Conservation (phyloP, 495 filamentous ascomycete genomes). For the Penicillium pulvis region DNA sequence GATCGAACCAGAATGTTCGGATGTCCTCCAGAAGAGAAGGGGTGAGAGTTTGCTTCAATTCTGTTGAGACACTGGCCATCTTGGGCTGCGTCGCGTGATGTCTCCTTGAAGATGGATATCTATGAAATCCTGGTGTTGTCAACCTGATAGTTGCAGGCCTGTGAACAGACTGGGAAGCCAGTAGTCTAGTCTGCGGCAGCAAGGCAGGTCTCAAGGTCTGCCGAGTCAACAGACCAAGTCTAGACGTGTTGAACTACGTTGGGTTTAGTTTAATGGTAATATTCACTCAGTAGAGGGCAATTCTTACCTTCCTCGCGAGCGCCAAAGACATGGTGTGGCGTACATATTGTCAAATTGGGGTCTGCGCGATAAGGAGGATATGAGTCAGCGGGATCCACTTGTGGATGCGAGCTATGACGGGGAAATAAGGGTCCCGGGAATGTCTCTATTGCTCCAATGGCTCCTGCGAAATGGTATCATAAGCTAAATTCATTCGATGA, state of each 20-base stretch:
- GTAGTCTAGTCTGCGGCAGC: conserved; percentile 1
- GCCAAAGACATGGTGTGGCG: background rate
- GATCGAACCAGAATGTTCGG: conserved; percentile 29
- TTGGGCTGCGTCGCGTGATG: conserved; percentile 12
- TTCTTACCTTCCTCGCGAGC: background rate
- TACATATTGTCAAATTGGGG: background rate
- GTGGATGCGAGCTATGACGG: background rate
- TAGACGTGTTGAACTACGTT: background rate
- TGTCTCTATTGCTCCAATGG: background rate
- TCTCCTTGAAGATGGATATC: background rate
- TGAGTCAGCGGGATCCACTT: conserved; percentile 1
- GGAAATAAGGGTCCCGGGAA: background rate
- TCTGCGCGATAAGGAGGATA: background rate
- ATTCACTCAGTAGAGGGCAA: background rate
- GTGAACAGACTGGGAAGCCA: background rate
- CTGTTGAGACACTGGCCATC: conserved; percentile 8
- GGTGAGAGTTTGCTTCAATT: conserved; percentile 24
- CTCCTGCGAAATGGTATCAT: background rate
- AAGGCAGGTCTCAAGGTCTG: background rate
- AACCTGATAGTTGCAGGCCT: background rate
- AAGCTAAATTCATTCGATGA: background rate
- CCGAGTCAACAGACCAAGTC: background rate
- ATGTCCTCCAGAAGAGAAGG: conserved; percentile 25
- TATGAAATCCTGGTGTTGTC: background rate
- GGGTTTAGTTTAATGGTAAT: background rate